Evolutionary conservation across 805 yeast species (phyloP).

Genomic region (Myxozyma sirexii): DNA sequence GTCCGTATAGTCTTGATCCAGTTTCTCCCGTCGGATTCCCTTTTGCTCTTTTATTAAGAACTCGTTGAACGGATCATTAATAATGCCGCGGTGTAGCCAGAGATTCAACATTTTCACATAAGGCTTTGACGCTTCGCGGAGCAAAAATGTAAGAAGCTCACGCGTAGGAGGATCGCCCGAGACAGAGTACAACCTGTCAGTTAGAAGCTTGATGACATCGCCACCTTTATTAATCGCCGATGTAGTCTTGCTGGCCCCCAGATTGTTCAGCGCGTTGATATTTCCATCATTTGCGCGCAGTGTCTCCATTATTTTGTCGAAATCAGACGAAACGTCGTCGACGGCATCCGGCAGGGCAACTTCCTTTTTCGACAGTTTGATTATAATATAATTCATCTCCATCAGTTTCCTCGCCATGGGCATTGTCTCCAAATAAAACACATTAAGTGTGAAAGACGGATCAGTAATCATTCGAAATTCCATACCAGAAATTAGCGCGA

Average conservation of each 20-base stretch:
- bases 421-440: slow-evolving; percentile 56
- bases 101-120: slow-evolving; percentile 68
- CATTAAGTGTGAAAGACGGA: slow-evolving; percentile 58
- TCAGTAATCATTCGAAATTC: slow-evolving; percentile 58
- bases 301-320: slow-evolving; percentile 50
- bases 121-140: slow-evolving; percentile 60
- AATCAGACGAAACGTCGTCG: slow-evolving; percentile 44
- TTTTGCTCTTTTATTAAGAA: slow-evolving; percentile 62
- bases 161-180: slow-evolving; percentile 67
- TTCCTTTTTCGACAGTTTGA: slow-evolving; percentile 48
- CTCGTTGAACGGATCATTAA: slow-evolving; percentile 80
- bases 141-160: slow-evolving; percentile 55
- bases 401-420: slow-evolving; percentile 48
- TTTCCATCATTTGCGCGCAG: slow-evolving; percentile 43
- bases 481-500: slow-evolving; percentile 43
- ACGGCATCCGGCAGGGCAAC: slow-evolving; percentile 39
- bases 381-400: slow-evolving; percentile 61
- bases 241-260: slow-evolving; percentile 35
- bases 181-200: slow-evolving; percentile 55
- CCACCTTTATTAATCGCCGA: slow-evolving; percentile 66
- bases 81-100: slow-evolving; percentile 78
- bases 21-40: slow-evolving; percentile 35
- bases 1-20: slow-evolving; percentile 42
- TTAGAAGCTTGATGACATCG: slow-evolving; percentile 62
- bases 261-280: slow-evolving; percentile 35